Base-by-base conservation (phyloP, 192 early-diverging fungal species). In the Coemansia sp. region DNA sequence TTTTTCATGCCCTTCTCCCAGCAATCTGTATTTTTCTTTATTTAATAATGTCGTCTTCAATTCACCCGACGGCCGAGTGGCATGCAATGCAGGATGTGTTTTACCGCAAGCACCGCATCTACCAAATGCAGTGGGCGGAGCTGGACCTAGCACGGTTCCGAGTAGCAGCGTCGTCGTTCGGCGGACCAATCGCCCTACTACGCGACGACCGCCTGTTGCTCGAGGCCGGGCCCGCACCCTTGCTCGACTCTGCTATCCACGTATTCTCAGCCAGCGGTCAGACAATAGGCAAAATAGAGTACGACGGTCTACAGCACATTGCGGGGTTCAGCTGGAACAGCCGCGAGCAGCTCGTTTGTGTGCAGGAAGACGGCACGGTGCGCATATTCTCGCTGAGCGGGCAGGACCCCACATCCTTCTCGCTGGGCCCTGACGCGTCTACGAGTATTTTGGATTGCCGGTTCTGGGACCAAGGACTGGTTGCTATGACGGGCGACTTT, bases 181-280 rank as follows among this genome's bases (percentile, higher is more conserved):
- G 94, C 31, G 97, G 97, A 9, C 97, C 97, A 6, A 90, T 84
- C 92, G 98, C 98, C 5, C 86, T 97, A 77, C 89, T 97, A n/a
- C 87, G 96, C 31, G 93, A 97, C 67, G 95, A 97, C 74, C 85
- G 87, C 41, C 93, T 94, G 72, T 82, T 98, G 14, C 66, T 94
- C 2, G 79, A 89, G 25, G 82, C 97, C 1, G 87, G 92, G 39
- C 85, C 88, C 6, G 88, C 92, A 39, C 90, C 90, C 32, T 73
- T 87, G 12, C 80, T 91, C 3, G 93, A 93, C 70, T 89, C 94
- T 3, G 88, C 87, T 23, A 91, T 98, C 42, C 87, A 87, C 66
- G 86, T 99, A 14, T 97, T 94, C 68, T 90, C 94, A 8, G 91
- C 92, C 32, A 86, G 94, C 32, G 98, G 98, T 39, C 87, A 88